These are phyloP conservation scores for Xerocomus amazonicus DNA, from an alignment of 1,284 basidiomycete species.

Conservation along the genomic window DNA sequence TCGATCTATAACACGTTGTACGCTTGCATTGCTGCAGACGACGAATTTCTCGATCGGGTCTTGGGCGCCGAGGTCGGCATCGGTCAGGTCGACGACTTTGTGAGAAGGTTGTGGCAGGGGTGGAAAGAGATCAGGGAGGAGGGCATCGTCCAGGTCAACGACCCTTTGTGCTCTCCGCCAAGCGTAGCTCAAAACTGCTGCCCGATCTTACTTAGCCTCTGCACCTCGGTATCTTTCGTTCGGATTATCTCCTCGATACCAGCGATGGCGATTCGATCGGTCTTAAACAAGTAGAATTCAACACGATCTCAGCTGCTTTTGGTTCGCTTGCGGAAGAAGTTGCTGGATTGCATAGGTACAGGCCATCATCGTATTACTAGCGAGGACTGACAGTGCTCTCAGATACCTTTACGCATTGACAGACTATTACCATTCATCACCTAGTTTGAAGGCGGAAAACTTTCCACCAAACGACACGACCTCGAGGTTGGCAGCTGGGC, in stretches of 20 bases:
- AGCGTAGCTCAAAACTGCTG: slow-evolving; percentile 3
- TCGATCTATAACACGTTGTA: slow-evolving; percentile 84
- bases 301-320: slow-evolving; percentile 94
- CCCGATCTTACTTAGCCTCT: slow-evolving; percentile 49
- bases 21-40: slow-evolving; percentile 78
- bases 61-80: slow-evolving; percentile 78
- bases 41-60: slow-evolving; percentile 74
- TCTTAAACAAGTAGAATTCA: slow-evolving; percentile 97
- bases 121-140: slow-evolving; percentile 77
- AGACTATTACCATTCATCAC: slow-evolving; percentile 59
- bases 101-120: slow-evolving; percentile 79
- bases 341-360: slow-evolving; percentile 74
- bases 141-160: slow-evolving; percentile 44
- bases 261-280: slow-evolving; percentile 36
- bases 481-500: slow-evolving; percentile 66
- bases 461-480: slow-evolving; percentile 78
- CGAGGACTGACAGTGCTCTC: background rate
- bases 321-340: slow-evolving; percentile 77
- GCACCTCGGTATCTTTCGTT: slow-evolving; percentile 91
- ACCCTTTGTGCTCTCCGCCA: background rate
- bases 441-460: slow-evolving; percentile 52
- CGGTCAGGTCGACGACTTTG: slow-evolving; percentile 84
- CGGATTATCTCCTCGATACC: slow-evolving; percentile 90
- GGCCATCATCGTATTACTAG: slow-evolving; percentile 6
- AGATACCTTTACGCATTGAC: slow-evolving; percentile 71